Percentiles rank a stretch among this genome's conserved stretches.
These are phyloP conservation scores for Nemania serpens DNA, from an alignment of 2,329 filamentous ascomycete genomes.

Conservation along the genomic window DNA sequence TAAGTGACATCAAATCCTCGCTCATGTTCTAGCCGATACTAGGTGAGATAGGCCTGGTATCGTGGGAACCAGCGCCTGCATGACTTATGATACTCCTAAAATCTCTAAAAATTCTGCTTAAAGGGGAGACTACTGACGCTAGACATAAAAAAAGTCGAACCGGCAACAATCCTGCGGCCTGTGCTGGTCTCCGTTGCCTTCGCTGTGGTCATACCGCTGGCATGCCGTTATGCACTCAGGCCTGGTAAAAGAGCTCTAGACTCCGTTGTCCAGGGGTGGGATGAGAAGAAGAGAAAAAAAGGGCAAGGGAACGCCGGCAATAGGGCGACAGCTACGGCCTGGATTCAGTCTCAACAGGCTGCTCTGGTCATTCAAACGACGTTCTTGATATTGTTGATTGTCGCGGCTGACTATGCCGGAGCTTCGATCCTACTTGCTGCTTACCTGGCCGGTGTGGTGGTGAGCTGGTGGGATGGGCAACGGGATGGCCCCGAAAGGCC, in stretches of 20 bases:
- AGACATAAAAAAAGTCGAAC: conserved; percentile 27
- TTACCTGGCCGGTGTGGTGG: conserved; percentile 63
- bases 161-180: conserved; percentile 49
- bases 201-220: conserved; percentile 51
- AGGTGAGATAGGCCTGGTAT: no score
- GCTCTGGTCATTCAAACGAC: conserved; percentile 53
- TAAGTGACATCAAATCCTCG: conserved; percentile 3
- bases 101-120: background rate
- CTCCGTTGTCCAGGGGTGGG: conserved; percentile 28
- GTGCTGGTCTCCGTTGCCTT: conserved; percentile 57
- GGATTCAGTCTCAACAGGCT: conserved; percentile 41
- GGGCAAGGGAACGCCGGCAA: background rate
- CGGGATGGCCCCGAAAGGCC: background rate
- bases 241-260: conserved; percentile 48
- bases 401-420: conserved; percentile 61
- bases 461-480: conserved; percentile 63
- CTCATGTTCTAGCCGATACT: no score
- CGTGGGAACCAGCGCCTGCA: no score
- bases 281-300: background rate
- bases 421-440: conserved; percentile 67
- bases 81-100: no score
- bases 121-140: background rate
- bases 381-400: conserved; percentile 54
- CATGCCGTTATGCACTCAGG: conserved; percentile 50
- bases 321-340: conserved; percentile 21